Conservation (phyloP, 1,284 basidiomycete species). For the Ustilago cynodontis region DNA sequence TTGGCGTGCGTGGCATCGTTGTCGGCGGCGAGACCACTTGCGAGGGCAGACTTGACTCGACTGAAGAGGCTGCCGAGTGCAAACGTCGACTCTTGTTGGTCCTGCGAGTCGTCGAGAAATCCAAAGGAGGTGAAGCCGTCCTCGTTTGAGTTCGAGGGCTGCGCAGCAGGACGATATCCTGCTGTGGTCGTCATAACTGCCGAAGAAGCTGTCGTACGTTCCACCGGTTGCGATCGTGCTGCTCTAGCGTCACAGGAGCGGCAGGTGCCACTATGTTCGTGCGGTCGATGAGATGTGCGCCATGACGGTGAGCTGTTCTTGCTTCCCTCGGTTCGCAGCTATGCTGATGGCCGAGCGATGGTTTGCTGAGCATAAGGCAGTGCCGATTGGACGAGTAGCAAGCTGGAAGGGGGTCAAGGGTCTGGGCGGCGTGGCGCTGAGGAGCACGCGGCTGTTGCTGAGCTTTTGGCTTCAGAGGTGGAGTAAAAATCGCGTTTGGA, state of each 20-base stretch:
- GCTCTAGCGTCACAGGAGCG: neutral
- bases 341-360: neutral
- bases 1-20: neutral
- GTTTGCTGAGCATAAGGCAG: too few species aligned
- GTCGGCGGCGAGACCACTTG: conserved; percentile 16
- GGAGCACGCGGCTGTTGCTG: too few species aligned
- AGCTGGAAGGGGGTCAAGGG: too few species aligned
- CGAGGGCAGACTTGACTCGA: conserved; percentile 61
- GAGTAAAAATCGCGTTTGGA: conserved; percentile 11
- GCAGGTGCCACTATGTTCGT: neutral
- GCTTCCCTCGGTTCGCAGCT: neutral
- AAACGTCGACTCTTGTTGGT: conserved; percentile 51
- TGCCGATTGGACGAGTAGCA: too few species aligned
- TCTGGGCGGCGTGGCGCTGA: too few species aligned
- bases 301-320: neutral
- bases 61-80: conserved; percentile 60
- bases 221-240: neutral
- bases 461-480: conserved; percentile 5
- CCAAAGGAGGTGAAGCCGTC: conserved; percentile 58
- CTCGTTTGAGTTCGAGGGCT: conserved; percentile 1
- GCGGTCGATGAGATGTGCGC: neutral
- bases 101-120: conserved; percentile 60
- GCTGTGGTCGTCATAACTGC: conserved; percentile 10
- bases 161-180: conserved; percentile 4
- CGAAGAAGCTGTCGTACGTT: too few species aligned